Percentiles rank a stretch among this genome's conserved stretches.
Evolutionary conservation across 2,329 filamentous ascomycete species (phyloP).

Genomic region (Botrytis aclada): DNA sequence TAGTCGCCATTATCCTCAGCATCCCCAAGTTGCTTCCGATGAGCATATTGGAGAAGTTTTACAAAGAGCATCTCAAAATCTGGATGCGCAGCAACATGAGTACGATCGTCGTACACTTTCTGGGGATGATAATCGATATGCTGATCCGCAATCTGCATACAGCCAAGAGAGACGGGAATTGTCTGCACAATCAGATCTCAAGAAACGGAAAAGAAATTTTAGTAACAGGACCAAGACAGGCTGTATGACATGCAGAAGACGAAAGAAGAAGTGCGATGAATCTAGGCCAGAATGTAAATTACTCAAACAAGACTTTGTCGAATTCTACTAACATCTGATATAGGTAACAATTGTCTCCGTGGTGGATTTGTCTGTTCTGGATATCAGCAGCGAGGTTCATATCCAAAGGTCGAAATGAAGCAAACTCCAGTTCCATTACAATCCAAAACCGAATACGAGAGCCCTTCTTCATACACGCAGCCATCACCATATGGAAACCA

Average conservation of each 20-base stretch:
- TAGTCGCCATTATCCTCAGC: constrained; percentile 40
- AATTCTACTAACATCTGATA: constrained; percentile 7
- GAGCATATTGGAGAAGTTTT: constrained; percentile 51
- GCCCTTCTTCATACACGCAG: constrained; percentile 51
- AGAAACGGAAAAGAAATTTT: constrained; percentile 76
- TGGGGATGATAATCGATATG: constrained; percentile 39
- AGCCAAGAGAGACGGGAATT: constrained; percentile 37
- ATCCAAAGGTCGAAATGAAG: constrained; percentile 73
- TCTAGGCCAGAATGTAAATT: constrained; percentile 83
- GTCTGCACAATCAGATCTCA: constrained; percentile 56
- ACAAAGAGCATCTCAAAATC: constrained; percentile 46
- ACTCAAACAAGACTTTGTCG: constrained; percentile 2
- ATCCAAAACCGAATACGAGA: constrained; percentile 67
- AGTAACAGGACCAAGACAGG: constrained; percentile 96
- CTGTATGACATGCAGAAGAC: constrained; percentile 83
- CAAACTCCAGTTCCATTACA: constrained; percentile 71
- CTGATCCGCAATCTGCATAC: constrained; percentile 39
- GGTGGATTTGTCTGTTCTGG: constrained; percentile 90
- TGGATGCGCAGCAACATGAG: constrained; percentile 40
- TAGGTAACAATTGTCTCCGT: constrained; percentile 84
- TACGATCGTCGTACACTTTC: constrained; percentile 39
- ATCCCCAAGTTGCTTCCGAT: constrained; percentile 47
- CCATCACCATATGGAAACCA: constrained; percentile 52
- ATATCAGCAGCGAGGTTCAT: constrained; percentile 76
- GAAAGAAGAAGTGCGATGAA: constrained; percentile 99